A percentile compares a stretch with the other conserved stretches of the same genome.
Evolutionary conservation across 176 grass and related monocot species (phyloP).

Genomic region (Zoysia japonica): DNA sequence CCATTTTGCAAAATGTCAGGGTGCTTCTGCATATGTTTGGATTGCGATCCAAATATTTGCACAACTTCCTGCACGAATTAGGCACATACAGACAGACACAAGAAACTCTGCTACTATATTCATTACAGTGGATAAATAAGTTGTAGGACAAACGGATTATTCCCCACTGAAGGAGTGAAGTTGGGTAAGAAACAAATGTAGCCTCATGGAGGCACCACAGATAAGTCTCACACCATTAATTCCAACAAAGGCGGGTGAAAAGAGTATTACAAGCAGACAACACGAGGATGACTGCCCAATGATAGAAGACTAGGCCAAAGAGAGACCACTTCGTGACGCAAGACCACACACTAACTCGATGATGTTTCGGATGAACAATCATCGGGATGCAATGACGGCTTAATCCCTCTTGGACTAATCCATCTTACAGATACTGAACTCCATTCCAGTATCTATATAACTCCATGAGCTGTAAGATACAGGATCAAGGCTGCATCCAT

Average conservation of each 20-base stretch:
- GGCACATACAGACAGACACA: not conserved
- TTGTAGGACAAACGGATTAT: not conserved
- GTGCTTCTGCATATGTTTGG: too few species aligned
- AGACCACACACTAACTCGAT: conserved; percentile 1
- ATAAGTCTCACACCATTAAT: not conserved
- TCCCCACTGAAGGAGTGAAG: not conserved
- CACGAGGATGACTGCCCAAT: not conserved
- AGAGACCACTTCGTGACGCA: not conserved
- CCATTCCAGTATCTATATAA: conserved; percentile 53
- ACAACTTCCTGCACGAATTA: not conserved
- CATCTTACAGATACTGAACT: conserved; percentile 47
- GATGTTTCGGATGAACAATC: conserved; percentile 30
- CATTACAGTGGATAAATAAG: not conserved
- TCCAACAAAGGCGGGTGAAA: not conserved
- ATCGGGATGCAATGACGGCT: conserved; percentile 30
- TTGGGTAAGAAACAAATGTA: conserved; percentile 11
- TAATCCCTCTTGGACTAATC: conserved; percentile 37
- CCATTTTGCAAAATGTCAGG: too few species aligned
- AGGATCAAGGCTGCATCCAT: conserved; percentile 40
- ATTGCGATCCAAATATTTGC: too few species aligned
- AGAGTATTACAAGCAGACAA: conserved; percentile 17
- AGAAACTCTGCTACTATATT: not conserved
- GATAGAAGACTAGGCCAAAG: conserved; percentile 12
- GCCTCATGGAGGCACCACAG: not conserved
- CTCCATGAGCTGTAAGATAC: conserved; percentile 41